Base-by-base conservation (phyloP, 345 rosid species). In the Raphanus sativus region DNA sequence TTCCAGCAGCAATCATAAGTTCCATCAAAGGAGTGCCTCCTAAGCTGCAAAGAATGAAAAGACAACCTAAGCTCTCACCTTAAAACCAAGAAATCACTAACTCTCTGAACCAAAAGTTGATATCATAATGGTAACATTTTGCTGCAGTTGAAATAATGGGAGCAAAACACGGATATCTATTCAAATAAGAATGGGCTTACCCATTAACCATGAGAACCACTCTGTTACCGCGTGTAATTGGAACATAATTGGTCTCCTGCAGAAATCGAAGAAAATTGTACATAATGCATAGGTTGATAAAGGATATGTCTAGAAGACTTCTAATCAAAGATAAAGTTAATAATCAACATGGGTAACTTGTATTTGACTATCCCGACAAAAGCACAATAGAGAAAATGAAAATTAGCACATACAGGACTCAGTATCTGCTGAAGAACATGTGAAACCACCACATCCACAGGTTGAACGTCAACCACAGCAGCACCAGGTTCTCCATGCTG, bases 401-500 rank as follows among this genome's bases (percentile, higher is more conserved):
- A 34, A 36, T 16, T 42, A 69, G 75, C 42, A 76, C 89, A 75
- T 91, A 94, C 98, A 84, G 70, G 84, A 36, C 91, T 91, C 32
- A 94, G 77, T 74, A 94, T 92, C 81, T 90, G 91, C 69, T 88
- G 86, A 76, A 92, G 93, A 82, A 88, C 89, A 76, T 88, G 94
- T 73, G 98, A 92, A 76, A 92, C 93, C 70, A 94, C 91, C 69
- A 87, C 86, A 62, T 90, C 95, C 62, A 94, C 92, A 69, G 91
- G 89, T 86, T 87, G 96, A 83, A 94, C 77, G 70, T 94, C 97
- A 6, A 85, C 98, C 59, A 94, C 91, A 76, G 90, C 95, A 76
- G 91, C 98, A 76, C 97, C 99, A 75, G 97, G 84, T 81, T 94
- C 98, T 76, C 97, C 97, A 83, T 92, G 98, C 97, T 94, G 85